A percentile compares a stretch with the other conserved stretches of the same genome.
Conservation (phyloP, 73 alveolate species). For the Paraurostyla sp. region DNA sequence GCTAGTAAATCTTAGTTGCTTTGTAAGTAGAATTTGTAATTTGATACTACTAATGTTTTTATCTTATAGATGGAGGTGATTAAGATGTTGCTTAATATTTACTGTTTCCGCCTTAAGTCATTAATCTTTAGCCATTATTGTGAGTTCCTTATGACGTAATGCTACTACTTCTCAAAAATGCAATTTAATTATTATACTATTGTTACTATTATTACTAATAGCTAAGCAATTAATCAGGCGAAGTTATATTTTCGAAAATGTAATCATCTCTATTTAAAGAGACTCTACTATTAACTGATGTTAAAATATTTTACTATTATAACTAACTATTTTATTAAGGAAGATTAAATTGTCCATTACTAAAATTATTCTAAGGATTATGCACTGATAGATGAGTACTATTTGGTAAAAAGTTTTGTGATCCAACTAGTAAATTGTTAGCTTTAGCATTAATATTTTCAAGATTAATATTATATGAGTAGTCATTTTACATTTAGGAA, state of each 20-base stretch:
- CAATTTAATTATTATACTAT: no score
- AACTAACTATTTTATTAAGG: not conserved
- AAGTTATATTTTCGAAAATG: slow-evolving; percentile 5
- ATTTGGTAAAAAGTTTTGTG: not conserved
- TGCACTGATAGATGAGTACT: not conserved
- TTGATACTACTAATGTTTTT: not conserved
- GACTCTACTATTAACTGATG: slow-evolving; percentile 25
- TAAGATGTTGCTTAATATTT: not conserved
- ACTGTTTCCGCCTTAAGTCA: not conserved
- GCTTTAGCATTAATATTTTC: not conserved
- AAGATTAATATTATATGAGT: slow-evolving; percentile 7
- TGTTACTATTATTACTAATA: not conserved
- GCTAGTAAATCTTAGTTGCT: slow-evolving; percentile 21
- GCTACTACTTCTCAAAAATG: slow-evolving; percentile 5
- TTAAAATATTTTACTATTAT: not conserved
- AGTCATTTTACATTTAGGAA: slow-evolving; percentile 1
- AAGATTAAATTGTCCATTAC: not conserved
- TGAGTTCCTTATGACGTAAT: not conserved
- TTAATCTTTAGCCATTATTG: not conserved
- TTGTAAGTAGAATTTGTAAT: slow-evolving; percentile 6
- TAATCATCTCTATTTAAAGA: slow-evolving; percentile 42
- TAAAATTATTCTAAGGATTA: not conserved
- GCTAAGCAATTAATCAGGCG: slow-evolving; percentile 10
- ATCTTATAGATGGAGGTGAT: slow-evolving; percentile 23
- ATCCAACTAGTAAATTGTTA: not conserved